Base-by-base conservation (phyloP, 163 green algal species). In the Trebouxiophyceae sp. region DNA sequence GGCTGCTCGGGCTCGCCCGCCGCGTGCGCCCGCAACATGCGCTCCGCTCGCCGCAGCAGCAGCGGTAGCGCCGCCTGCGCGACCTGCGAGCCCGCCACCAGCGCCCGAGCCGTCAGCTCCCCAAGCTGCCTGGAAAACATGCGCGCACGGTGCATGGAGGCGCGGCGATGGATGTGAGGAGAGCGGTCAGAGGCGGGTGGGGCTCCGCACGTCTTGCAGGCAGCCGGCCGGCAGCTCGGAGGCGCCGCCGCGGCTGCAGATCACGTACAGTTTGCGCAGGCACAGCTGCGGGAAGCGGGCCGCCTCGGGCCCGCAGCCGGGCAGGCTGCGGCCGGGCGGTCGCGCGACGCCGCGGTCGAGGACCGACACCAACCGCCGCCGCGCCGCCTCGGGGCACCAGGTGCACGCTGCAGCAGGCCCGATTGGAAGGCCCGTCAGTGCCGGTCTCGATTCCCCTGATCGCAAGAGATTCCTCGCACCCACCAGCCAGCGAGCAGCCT, bases 181-280 rank as follows among this genome's bases (percentile, higher is more conserved):
- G 27, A 62, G 56, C 1, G n/a, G 34, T 62, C 56, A 6, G 27
- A 6, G 34, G 27, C 27, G 16, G 12, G 12, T 54, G 6, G 7
- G 1, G 54, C 5, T 57, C 5, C 46, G 63, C 16, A 82, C 77
- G 65, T 77, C 58, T 29, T 83, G 66, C 29, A 75, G 57, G 62
- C 69, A 72, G 29, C 29, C 67, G 4, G 75, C 59, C 4, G 69
- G 54, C 1, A 34, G 63, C 1, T 62, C 6, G n/a, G 62, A 22
- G 24, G 77, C 73, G 19, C 73, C 70, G 23, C 77, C 81, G 4
- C 86, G 75, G 45, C 78, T 80, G 72, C 82, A 91, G 54, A 95
- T 60, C 54, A 89, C 76, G 34, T 84, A 92, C 68, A 95, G 69
- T 77, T 92, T 92, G 29, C 80, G 74, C 6, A 95, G 69, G 72